Conservation (phyloP, 2,329 filamentous ascomycete genomes). For the Lachnellula cervina region DNA sequence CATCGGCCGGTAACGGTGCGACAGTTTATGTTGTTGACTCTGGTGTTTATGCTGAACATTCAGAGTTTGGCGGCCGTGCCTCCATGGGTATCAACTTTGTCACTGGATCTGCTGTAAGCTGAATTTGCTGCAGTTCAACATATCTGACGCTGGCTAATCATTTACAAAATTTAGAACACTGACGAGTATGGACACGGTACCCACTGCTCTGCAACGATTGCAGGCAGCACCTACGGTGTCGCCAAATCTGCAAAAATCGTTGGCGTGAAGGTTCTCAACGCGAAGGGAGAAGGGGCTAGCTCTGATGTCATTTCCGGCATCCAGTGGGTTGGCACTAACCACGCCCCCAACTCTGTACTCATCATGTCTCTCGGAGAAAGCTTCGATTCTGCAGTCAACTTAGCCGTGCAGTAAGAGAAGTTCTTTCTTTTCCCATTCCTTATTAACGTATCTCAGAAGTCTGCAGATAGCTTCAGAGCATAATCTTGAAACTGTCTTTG, state of each 20-base stretch:
- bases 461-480: too few relatives aligned
- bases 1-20: conserved; percentile 29
- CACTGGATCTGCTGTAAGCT: conserved; percentile 20
- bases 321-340: conserved; percentile 33
- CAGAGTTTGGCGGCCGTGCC: conserved; percentile 34
- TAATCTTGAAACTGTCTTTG: conserved; percentile 39
- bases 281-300: conserved; percentile 29
- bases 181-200: conserved; percentile 40
- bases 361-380: conserved; percentile 51
- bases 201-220: conserved; percentile 38
- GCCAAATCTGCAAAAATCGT: conserved; percentile 36
- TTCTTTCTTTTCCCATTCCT: too few relatives aligned
- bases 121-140: not conserved
- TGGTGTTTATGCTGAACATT: conserved; percentile 31
- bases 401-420: conserved; percentile 28
- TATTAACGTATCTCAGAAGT: too few relatives aligned
- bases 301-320: conserved; percentile 36
- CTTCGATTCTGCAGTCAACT: conserved; percentile 44
- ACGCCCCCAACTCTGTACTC: conserved; percentile 40
- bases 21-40: conserved; percentile 36
- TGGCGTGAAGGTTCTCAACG: conserved; percentile 37
- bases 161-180: conserved; percentile 21
- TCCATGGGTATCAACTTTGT: conserved; percentile 32
- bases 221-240: conserved; percentile 37
- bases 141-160: not conserved